These are phyloP conservation scores for Firmiana major DNA, from an alignment of 345 rosid species.

Conservation along the genomic window DNA sequence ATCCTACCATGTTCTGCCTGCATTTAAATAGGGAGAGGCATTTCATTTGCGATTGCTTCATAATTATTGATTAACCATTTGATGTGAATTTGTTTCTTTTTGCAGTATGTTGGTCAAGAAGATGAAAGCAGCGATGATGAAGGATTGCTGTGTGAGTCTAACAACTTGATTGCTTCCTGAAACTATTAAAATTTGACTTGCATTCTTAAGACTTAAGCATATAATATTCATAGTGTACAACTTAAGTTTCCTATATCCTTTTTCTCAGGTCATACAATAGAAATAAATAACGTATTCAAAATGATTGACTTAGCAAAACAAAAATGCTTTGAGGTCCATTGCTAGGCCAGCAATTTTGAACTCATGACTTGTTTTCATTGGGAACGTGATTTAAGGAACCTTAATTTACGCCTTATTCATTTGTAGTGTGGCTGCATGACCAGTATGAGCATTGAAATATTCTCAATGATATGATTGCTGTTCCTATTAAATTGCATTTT, in stretches of 20 bases:
- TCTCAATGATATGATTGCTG: not conserved
- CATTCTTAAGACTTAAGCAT: not conserved
- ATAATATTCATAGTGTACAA: not conserved
- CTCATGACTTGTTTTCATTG: not conserved
- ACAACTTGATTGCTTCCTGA: not conserved
- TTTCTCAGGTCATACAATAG: not conserved
- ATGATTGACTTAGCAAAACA: not conserved
- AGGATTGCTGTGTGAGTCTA: constrained; percentile 92
- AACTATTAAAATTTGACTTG: not conserved
- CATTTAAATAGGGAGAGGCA: not conserved
- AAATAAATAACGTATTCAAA: not conserved
- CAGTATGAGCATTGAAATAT: not conserved
- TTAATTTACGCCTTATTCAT: not conserved
- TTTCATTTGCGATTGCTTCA: not conserved
- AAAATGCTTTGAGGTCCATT: not conserved
- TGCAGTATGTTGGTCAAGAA: constrained; percentile 54
- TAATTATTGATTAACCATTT: constrained; percentile 3
- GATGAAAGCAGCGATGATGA: constrained; percentile 81
- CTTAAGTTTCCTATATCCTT: not conserved
- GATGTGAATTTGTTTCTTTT: constrained; percentile 9
- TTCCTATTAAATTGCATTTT: too few species aligned
- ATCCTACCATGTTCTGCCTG: not conserved
- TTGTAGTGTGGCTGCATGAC: not conserved
- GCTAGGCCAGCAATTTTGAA: not conserved
- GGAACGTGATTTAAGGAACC: not conserved